Evolutionary conservation across 2,329 filamentous ascomycete genomes (phyloP).

Genomic region (Elsinoe fawcettii): DNA sequence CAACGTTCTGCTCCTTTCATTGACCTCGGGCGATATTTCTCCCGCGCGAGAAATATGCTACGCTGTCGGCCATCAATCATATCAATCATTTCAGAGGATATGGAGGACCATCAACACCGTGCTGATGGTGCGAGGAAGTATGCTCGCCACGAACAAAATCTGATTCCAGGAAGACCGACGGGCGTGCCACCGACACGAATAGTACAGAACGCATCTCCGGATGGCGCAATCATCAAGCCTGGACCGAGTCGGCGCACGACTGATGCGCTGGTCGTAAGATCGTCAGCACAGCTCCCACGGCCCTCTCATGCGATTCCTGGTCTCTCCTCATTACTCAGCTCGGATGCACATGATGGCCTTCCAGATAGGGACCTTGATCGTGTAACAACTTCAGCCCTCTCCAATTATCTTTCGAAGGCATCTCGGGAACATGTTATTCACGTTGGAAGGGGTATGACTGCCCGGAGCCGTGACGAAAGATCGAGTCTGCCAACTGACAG

Average conservation of each 20-base stretch:
- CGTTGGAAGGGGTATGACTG: neutral
- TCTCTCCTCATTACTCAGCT: too few relatives aligned
- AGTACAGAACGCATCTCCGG: neutral
- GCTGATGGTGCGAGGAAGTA: slow-evolving; percentile 9
- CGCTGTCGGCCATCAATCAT: slow-evolving; percentile 25
- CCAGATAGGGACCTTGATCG: neutral
- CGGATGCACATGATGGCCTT: neutral
- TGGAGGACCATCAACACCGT: slow-evolving; percentile 23
- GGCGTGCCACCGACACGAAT: neutral
- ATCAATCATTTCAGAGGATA: slow-evolving; percentile 24
- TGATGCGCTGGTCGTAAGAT: neutral
- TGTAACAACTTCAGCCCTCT: neutral
- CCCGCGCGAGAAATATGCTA: slow-evolving; percentile 22
- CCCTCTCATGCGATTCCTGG: neutral
- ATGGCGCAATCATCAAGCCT: neutral
- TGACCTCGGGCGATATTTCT: neutral
- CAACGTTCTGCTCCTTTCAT: neutral
- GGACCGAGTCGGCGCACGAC: neutral
- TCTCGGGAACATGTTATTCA: neutral
- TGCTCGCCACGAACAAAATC: neutral
- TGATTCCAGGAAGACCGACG: neutral
- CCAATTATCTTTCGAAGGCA: neutral
- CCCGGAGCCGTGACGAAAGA: neutral
- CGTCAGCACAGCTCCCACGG: neutral
- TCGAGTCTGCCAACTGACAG: neutral